Base-by-base conservation (phyloP, 176 grass and related monocot genomes). In the Eremochloa ophiuroides region DNA sequence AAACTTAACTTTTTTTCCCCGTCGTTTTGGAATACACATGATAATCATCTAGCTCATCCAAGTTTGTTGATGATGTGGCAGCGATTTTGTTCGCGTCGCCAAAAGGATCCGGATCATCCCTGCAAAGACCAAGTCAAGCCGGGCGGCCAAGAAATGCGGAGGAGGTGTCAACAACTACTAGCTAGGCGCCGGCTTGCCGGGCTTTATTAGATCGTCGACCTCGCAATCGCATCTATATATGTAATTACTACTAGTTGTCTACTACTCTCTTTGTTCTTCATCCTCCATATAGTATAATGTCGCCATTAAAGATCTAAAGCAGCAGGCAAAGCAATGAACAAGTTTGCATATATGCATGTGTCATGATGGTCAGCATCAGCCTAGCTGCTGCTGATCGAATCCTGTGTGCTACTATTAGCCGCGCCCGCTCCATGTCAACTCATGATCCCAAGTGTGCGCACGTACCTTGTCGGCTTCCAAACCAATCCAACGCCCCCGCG, bases 41-140 rank as follows among this genome's bases (percentile, higher is more conserved):
- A 53, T 51, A n/a, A 53, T 20, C 17, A 50, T 18, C 38, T 39
- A 39, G 6, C 18, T 20, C 17, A 51, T 51, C 48, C 18, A 51
- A 51, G 48, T 7, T 34, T 22, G 0, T 51, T 1, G 16, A 65
- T 13, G 10, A 12, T 6, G 33, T 70, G 27, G 33, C 76, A 94
- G 92, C 76, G 92, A 94, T 71, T 94, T 94, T 61, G 88, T 91
- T 10, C 88, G 92, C 38, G 92, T 94, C 7, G 85, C 83, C 0
- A 94, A 86, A 76, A 86, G 92, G 86, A 94, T 94, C 71, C 64
- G 88, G 27, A 91, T 94, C 10, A 88, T 94, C 26, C 92, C 92
- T 0, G 75, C 44, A 10, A 93, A 87, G 44, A 34, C n/a, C n/a
- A n/a, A n/a, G 3, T 37, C 87, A 2, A 85, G 48, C 77, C 73